Evolutionary conservation across 2,329 filamentous ascomycete genomes (phyloP).

Genomic region (Colletotrichum sp.): DNA sequence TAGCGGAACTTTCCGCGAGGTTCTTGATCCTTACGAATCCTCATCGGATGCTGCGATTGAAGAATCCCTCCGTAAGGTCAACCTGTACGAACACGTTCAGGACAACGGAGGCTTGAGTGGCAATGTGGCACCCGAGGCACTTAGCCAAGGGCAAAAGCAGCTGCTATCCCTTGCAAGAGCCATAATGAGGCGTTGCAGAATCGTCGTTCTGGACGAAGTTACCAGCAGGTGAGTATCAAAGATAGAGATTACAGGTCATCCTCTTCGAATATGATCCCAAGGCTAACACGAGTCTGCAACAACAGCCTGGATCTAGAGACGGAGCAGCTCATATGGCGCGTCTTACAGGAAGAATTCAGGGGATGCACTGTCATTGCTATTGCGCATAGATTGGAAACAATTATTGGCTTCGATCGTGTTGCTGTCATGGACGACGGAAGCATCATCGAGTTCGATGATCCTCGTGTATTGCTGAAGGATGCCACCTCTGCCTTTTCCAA

Average conservation of each 20-base stretch:
- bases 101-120: background rate
- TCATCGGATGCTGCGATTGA: background rate
- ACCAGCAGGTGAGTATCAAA: background rate
- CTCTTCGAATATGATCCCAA: background rate
- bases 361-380: background rate
- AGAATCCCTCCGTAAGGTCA: background rate
- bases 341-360: background rate
- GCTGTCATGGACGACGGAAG: background rate
- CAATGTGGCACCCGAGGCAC: background rate
- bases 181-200: background rate
- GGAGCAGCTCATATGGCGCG: background rate
- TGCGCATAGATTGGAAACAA: background rate
- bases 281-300: fast-evolving
- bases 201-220: background rate
- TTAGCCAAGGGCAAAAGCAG: background rate
- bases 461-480: background rate
- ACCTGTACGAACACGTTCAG: background rate
- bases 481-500: fast-evolving
- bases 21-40: background rate
- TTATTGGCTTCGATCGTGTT: background rate
- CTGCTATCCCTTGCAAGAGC: background rate
- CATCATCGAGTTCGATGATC: background rate
- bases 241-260: background rate
- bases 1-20: background rate
- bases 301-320: background rate